Evolutionary conservation across 495 filamentous ascomycete genomes (phyloP).

Genomic region (Tuber melanosporum): DNA sequence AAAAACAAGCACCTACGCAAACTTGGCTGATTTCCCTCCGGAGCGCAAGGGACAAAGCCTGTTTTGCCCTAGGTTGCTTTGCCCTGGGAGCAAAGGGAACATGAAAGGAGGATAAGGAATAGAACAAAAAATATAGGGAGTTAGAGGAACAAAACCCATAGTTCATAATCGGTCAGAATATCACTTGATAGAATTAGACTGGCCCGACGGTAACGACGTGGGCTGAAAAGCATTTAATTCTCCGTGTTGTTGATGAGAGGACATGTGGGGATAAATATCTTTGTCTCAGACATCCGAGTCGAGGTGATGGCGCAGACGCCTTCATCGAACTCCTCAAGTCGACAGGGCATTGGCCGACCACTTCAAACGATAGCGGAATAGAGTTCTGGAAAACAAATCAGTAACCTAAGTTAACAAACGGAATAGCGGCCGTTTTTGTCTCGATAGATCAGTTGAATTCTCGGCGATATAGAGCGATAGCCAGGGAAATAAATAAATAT

Average conservation of each 20-base stretch:
- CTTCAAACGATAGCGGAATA: background rate
- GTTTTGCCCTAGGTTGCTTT: background rate
- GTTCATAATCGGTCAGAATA: background rate
- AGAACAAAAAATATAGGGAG: background rate
- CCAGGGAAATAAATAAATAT: background rate
- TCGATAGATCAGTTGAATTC: background rate
- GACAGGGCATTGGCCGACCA: background rate
- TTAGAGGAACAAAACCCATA: background rate
- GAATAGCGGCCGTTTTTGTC: background rate
- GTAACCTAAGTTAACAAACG: background rate
- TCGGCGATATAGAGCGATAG: background rate
- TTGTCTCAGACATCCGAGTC: background rate
- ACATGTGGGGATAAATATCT: background rate
- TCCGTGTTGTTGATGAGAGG: background rate
- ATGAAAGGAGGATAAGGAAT: background rate
- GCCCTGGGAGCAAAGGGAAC: background rate
- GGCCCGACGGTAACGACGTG: background rate
- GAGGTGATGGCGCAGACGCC: background rate
- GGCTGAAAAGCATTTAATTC: background rate
- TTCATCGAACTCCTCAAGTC: background rate
- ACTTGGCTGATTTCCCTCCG: background rate
- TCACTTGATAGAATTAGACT: background rate
- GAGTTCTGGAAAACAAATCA: background rate
- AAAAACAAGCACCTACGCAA: constrained; percentile 3
- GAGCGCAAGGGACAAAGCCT: background rate